Conservation (phyloP, 2,329 filamentous ascomycete species). For the Fusarium sp. region DNA sequence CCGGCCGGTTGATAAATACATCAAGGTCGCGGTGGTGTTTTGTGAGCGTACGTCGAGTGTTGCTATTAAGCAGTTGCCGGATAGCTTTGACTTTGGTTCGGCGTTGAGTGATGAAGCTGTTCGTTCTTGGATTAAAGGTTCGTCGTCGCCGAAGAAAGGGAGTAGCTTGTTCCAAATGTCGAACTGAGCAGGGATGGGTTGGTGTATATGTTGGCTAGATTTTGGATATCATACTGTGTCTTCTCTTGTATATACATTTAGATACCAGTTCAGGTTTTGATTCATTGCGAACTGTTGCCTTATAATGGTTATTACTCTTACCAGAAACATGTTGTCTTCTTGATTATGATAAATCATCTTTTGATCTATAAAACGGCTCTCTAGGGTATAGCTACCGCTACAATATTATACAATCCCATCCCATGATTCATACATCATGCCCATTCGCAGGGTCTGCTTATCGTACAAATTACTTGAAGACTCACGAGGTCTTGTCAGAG, state of each 20-base stretch:
- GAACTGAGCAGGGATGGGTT: neutral
- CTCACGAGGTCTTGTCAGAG: conserved; percentile 14
- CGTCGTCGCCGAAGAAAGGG: conserved; percentile 23
- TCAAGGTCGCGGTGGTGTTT: conserved; percentile 76
- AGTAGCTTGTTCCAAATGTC: conserved; percentile 46
- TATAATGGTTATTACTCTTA: neutral
- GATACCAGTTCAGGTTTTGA: conserved; percentile 20
- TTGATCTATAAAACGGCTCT: conserved; percentile 28
- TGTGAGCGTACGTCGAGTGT: conserved; percentile 64
- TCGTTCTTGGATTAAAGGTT: conserved; percentile 51
- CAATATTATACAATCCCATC: conserved; percentile 46
- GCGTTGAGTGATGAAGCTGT: conserved; percentile 58
- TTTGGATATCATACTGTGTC: conserved; percentile 9
- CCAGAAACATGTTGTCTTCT: neutral
- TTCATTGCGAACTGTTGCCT: neutral
- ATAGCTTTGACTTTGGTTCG: conserved; percentile 57
- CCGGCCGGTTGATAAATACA: conserved; percentile 69
- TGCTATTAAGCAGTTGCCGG: conserved; percentile 67
- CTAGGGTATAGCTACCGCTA: conserved; percentile 34
- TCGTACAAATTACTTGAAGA: conserved; percentile 9
- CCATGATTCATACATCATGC: conserved; percentile 41
- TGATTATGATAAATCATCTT: neutral
- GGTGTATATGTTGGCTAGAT: neutral
- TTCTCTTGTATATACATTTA: conserved; percentile 31
- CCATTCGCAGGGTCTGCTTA: conserved; percentile 12